Evolutionary conservation across 139 green algal species (phyloP).

Genomic region (Chlamydomonas sp.): DNA sequence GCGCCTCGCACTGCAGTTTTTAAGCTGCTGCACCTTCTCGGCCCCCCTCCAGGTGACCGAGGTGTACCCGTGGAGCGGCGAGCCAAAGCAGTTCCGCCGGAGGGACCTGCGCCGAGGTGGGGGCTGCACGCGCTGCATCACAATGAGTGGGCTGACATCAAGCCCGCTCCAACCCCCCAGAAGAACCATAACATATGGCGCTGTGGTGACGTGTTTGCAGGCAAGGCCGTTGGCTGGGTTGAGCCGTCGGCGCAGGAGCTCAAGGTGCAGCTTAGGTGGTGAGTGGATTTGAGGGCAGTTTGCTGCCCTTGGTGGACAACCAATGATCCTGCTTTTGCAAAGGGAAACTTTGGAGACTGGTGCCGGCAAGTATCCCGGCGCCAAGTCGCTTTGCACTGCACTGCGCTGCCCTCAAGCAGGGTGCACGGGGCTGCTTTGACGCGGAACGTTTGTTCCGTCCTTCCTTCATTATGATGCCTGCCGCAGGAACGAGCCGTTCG

Average conservation of each 20-base stretch:
- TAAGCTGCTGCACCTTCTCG: background rate
- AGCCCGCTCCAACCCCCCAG: too few species aligned
- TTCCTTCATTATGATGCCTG: background rate
- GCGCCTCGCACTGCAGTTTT: background rate
- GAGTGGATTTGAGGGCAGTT: background rate
- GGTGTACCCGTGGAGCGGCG: constrained; percentile 12
- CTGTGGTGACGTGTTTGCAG: background rate
- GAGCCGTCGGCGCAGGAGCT: background rate
- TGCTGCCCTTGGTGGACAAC: background rate
- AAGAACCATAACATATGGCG: background rate
- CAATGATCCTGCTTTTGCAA: background rate
- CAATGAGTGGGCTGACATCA: too few species aligned
- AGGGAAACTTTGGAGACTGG: background rate
- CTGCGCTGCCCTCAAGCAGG: background rate
- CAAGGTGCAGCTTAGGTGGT: constrained; percentile 3
- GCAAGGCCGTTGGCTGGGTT: background rate
- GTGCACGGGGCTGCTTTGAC: background rate
- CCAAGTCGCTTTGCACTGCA: background rate
- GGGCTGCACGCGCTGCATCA: background rate
- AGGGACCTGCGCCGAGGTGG: constrained; percentile 27
- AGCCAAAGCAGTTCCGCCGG: background rate
- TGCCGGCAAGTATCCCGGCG: too few species aligned
- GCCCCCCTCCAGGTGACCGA: constrained; percentile 24
- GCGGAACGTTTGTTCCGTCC: background rate
- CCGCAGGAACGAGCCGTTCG: constrained; percentile 8